A percentile compares a stretch with the other conserved stretches of the same genome.
These are phyloP conservation scores for Amanita fuliginea DNA, from an alignment of 768 basidiomycete species.

Conservation along the genomic window DNA sequence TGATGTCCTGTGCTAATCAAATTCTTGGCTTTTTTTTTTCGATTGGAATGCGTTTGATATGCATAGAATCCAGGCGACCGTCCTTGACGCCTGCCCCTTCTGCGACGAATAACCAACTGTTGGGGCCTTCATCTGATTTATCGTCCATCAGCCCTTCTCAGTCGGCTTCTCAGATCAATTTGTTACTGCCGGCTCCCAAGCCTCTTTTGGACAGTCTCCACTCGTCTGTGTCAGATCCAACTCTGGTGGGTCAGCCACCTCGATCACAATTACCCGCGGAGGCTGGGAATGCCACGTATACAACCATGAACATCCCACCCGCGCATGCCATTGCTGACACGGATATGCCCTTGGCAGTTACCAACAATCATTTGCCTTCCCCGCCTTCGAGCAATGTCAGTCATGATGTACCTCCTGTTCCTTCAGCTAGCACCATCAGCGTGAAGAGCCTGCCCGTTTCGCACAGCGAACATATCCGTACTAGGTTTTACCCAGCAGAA, in stretches of 20 bases:
- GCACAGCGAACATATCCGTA: not conserved
- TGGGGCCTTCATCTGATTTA: slow-evolving; percentile 34
- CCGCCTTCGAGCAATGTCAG: slow-evolving; percentile 5
- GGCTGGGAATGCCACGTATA: slow-evolving; percentile 6
- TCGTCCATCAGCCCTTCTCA: slow-evolving; percentile 71
- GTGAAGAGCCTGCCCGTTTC: slow-evolving; percentile 2
- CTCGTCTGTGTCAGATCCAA: not conserved
- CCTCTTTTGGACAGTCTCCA: not conserved
- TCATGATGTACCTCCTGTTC: not conserved
- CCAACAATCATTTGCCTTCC: slow-evolving; percentile 2
- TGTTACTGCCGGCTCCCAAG: not conserved
- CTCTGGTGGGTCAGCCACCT: not conserved
- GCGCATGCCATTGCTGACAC: slow-evolving; percentile 38
- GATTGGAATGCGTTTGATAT: no score
- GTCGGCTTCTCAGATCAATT: slow-evolving; percentile 53
- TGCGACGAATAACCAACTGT: slow-evolving; percentile 8
- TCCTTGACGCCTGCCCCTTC: not conserved
- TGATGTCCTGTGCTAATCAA: not conserved
- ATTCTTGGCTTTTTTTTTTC: not conserved
- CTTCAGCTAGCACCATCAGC: not conserved
- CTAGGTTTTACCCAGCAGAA: not conserved
- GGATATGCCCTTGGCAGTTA: slow-evolving; percentile 16
- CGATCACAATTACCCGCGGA: not conserved
- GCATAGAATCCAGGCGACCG: not conserved
- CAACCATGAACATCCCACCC: slow-evolving; percentile 28